These are phyloP conservation scores for Fraxinus xanthoxyloides DNA, from an alignment of 305 asterid species.

Conservation along the genomic window DNA sequence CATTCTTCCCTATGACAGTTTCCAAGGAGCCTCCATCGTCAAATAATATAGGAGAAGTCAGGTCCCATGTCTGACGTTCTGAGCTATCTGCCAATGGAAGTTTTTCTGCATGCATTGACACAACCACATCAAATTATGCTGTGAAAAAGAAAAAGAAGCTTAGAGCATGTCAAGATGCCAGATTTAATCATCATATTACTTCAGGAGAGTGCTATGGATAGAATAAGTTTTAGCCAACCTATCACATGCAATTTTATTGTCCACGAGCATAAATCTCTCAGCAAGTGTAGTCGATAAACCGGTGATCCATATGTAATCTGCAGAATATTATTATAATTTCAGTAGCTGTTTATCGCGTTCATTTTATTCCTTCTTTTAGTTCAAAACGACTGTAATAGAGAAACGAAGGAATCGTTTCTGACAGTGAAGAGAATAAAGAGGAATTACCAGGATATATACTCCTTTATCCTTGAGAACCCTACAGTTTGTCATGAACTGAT, in stretches of 20 bases:
- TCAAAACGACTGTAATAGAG: background rate
- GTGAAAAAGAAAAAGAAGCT: background rate
- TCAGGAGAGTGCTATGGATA: background rate
- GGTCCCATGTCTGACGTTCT: constrained; percentile 32
- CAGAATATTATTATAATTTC: constrained; percentile 6
- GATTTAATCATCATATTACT: background rate
- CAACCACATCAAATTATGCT: background rate
- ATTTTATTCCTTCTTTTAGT: background rate
- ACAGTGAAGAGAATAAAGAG: constrained; percentile 14
- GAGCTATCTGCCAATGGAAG: constrained; percentile 40
- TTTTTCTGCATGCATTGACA: constrained; percentile 44
- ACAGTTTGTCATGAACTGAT: constrained; percentile 63
- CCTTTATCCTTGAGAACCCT: constrained; percentile 87
- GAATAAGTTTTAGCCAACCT: constrained; percentile 38
- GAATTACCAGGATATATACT: constrained; percentile 66
- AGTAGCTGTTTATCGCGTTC: background rate
- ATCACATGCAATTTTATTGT: constrained; percentile 59
- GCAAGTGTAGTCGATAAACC: constrained; percentile 48
- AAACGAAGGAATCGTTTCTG: constrained; percentile 3
- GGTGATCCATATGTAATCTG: constrained; percentile 85
- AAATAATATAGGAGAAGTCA: constrained; percentile 52
- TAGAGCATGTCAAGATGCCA: background rate
- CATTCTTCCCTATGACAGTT: constrained; percentile 39
- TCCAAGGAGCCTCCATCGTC: constrained; percentile 43
- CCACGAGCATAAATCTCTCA: constrained; percentile 54